phyloP scores from a whole-genome alignment of 148 eudicot species.

The Fagopyrum homotropicum region DNA sequence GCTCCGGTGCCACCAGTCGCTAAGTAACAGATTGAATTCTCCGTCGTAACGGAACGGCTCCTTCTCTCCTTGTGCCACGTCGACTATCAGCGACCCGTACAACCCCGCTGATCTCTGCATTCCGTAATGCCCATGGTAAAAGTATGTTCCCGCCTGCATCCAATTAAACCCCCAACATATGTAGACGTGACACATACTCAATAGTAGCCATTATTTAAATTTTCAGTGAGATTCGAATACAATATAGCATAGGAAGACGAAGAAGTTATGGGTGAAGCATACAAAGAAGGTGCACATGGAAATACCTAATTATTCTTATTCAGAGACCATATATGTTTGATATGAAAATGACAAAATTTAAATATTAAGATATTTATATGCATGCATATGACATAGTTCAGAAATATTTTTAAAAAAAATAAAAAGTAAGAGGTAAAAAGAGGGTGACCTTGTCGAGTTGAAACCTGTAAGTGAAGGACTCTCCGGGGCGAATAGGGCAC shows the following conservation, averaged over 20 bases:
- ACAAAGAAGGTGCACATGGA: not conserved
- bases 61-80: constrained; percentile 43
- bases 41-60: constrained; percentile 71
- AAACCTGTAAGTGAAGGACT: constrained; percentile 59
- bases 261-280: not conserved
- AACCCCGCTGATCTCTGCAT: constrained; percentile 90
- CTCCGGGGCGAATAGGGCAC: constrained; percentile 72
- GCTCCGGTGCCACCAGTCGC: constrained; percentile 80
- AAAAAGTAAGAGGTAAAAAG: not conserved
- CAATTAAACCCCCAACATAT: not conserved
- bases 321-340: not conserved
- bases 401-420: not conserved
- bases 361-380: not conserved
- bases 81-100: constrained; percentile 79
- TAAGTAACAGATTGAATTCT: constrained; percentile 54
- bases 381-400: not conserved
- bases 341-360: not conserved
- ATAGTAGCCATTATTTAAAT: no score
- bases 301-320: not conserved
- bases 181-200: no score
- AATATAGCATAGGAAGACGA: no score
- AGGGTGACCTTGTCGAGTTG: constrained; percentile 48
- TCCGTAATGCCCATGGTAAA: constrained; percentile 88
- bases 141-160: constrained; percentile 73
- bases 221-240: no score